Percentiles rank a stretch among this genome's conserved stretches.
These are phyloP conservation scores for Zygosaccharomyces rouxii DNA, from an alignment of 805 yeast genomes.

Conservation along the genomic window DNA sequence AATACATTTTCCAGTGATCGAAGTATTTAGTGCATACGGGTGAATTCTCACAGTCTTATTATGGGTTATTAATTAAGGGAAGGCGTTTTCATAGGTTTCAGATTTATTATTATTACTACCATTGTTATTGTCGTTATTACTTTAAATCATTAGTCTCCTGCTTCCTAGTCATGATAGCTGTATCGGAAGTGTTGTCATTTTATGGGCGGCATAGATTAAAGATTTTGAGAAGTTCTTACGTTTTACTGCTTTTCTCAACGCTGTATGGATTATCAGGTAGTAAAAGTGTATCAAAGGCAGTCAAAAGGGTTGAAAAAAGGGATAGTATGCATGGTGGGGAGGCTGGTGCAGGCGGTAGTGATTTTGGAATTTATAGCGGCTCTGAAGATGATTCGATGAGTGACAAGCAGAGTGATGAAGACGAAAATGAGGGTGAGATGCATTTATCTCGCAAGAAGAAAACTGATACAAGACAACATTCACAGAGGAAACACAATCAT, in stretches of 20 bases:
- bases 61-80: neutral
- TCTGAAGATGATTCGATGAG: slow-evolving; percentile 5
- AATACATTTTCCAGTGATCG: no score
- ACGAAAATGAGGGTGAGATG: neutral
- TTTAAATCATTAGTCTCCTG: neutral
- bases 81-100: neutral
- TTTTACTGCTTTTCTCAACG: slow-evolving; percentile 26
- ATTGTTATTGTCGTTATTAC: no score
- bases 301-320: slow-evolving; percentile 8
- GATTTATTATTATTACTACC: no score
- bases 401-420: slow-evolving; percentile 3
- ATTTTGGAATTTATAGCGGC: slow-evolving; percentile 7
- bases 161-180: neutral
- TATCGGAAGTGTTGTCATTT: slow-evolving; percentile 13
- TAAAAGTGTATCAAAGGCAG: slow-evolving; percentile 10
- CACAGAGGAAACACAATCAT: neutral
- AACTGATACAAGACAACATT: slow-evolving; percentile 2
- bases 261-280: slow-evolving; percentile 18
- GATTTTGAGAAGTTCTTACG: slow-evolving; percentile 29
- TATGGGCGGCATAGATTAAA: slow-evolving; percentile 28
- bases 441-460: neutral
- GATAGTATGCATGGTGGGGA: slow-evolving; percentile 8
- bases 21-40: no score
- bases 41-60: neutral
- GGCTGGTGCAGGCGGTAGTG: slow-evolving; percentile 11